These are phyloP conservation scores for Colletotrichum sp. DNA, from an alignment of 2,329 filamentous ascomycete genomes.

Conservation along the genomic window DNA sequence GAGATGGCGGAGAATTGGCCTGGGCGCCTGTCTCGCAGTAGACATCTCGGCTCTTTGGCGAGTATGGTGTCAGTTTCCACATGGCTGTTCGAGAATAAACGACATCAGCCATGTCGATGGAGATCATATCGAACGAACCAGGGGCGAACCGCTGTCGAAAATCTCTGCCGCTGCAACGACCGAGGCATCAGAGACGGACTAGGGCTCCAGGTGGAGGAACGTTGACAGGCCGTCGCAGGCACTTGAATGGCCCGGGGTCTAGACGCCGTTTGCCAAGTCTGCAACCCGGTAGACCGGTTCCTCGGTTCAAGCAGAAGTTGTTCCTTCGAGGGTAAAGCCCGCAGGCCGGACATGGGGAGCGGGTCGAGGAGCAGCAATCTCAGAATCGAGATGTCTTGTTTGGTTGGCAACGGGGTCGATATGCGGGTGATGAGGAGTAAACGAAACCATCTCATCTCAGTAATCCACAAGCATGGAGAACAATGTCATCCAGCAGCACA, in stretches of 20 bases:
- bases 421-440: background rate
- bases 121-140: background rate
- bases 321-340: background rate
- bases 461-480: background rate
- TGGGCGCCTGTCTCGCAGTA: background rate
- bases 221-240: background rate
- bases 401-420: background rate
- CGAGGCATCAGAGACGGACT: background rate
- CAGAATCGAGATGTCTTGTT: background rate
- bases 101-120: background rate
- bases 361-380: background rate
- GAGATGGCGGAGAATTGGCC: slow-evolving; percentile 6
- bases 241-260: background rate
- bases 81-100: background rate
- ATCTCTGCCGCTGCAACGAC: background rate
- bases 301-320: background rate
- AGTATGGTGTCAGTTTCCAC: background rate
- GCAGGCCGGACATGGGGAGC: background rate
- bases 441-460: background rate
- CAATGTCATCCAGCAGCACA: background rate
- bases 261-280: slow-evolving; percentile 4
- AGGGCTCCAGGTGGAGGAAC: background rate
- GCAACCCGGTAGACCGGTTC: slow-evolving; percentile 15
- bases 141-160: background rate
- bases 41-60: background rate